Conservation (phyloP, 2,329 filamentous ascomycete species). For the Aplosporella prunicola region DNA sequence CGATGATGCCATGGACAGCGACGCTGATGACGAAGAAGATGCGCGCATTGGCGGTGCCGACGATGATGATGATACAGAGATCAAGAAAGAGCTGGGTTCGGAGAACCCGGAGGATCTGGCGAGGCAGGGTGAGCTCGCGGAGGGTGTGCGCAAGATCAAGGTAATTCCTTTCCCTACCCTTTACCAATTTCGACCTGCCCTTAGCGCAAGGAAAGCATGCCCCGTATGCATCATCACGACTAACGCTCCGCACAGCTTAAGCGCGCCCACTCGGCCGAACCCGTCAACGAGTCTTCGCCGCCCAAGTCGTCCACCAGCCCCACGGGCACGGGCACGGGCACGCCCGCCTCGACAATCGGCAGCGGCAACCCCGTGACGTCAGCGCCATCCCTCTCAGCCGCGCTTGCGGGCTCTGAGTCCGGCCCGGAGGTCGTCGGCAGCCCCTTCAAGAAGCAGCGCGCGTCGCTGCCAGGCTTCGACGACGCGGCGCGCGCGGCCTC, state of each 20-base stretch:
- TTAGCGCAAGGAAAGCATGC: slow-evolving; percentile 15
- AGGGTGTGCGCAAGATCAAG: slow-evolving; percentile 73
- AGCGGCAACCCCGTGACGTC: slow-evolving; percentile 6
- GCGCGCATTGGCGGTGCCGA: slow-evolving; percentile 57
- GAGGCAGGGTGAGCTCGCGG: slow-evolving; percentile 64
- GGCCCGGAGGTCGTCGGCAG: slow-evolving; percentile 52
- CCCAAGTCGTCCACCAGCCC: slow-evolving; percentile 12
- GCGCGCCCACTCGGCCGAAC: slow-evolving; percentile 67
- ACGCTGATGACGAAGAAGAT: slow-evolving; percentile 59
- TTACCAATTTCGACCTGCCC: too few species aligned
- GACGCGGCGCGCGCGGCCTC: slow-evolving; percentile 25
- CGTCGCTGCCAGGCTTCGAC: slow-evolving; percentile 47
- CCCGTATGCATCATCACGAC: too few species aligned
- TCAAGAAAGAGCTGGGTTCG: slow-evolving; percentile 46
- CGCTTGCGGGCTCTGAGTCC: slow-evolving; percentile 25
- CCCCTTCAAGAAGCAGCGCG: slow-evolving; percentile 66
- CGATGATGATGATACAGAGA: slow-evolving; percentile 46
- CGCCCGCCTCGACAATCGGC: slow-evolving; percentile 19
- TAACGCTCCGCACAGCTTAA: slow-evolving; percentile 53
- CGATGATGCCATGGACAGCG: slow-evolving; percentile 59
- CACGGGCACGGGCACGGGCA: slow-evolving; percentile 13
- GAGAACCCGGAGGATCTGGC: slow-evolving; percentile 62
- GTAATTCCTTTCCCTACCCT: slow-evolving; percentile 40
- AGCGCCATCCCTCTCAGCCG: slow-evolving; percentile 17
- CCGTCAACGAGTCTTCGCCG: slow-evolving; percentile 36